Evolutionary conservation across 345 rosid species (phyloP), one percentile per base, ranked within the genome.

Genomic region (Corymbia maculata): DNA sequence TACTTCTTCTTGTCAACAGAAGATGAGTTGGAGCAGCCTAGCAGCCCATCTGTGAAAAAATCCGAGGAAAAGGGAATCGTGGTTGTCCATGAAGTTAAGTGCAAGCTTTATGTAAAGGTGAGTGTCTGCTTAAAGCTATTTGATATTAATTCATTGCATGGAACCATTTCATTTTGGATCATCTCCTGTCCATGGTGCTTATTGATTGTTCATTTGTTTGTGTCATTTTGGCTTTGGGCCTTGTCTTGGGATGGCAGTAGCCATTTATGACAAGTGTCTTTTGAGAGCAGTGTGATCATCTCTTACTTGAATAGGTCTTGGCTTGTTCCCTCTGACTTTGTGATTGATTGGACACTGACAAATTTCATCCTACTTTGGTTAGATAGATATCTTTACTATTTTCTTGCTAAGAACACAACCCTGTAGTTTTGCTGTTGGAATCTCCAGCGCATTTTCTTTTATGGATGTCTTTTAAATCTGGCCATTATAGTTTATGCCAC

Each of bases 61-160:
- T 90, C 96, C n/a, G 97, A 94, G 90, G 99, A 98, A 91, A 92
- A 94, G 90, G 99, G 98, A 80, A 91, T 94, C 86, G 88, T 93
- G 87, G 93, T 94, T 45, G 97, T 96, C 88, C 99, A 98, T 92
- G 98, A 98, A 92, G 98, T 97, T 89, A 98, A 98, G 91, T 97
- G 99, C 95, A 98, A 98, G 91, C 95, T 98, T 87, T 98, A 97
- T 91, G 96, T 98, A 49, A 98, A 96, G 98, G 99, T 97, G 92
- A 85, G 24, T 91, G 6, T 57, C 85, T 87, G 30, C 86, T 45
- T 68, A 28, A 80, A 79, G 21, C 42, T 55, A 79, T 22, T 79
- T 68, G 30, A 22, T 70, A 47, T 49, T 66, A 28, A 75, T 30
- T 55, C 30, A 4, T 28, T 85, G 55, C 47, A 86, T 52, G 52